Evolutionary conservation across 1,139 yeast genomes (phyloP), one percentile per base, ranked within the genome.

Genomic region (Suhomyces bokatorum): DNA sequence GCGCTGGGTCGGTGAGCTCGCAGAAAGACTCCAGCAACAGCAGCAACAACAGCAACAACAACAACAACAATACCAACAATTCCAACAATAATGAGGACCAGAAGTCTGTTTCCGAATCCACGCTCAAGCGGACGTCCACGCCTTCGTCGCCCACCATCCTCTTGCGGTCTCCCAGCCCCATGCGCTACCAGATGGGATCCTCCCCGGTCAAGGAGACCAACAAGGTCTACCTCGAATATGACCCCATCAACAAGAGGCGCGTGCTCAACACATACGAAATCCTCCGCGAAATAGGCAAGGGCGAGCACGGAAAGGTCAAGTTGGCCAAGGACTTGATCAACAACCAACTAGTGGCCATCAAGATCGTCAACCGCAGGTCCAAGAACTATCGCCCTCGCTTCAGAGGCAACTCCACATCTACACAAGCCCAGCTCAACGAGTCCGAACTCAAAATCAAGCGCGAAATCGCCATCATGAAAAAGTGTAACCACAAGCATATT

Each of bases 281-380:
- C 33, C 69, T 91, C 32, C 73, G 78, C 36, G 98, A 93, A 65
- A 75, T 95, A 32, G 99, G 99, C 4, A 77, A 88, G 40, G 99
- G 99, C 11, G 97, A 93, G 63, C 99, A 93, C 65, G 99, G 99
- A 14, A 91, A 90, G 63, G 99, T 95, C 36, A 95, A 93, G 63
- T 74, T 95, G 20, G 99, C 97, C 0, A 78, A 78, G 48, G 95
- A 91, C 60, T 65, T 85, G 44, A 76, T 80, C 17, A 77, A 85
- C 12, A 78, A 82, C 40, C 87, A 84, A 53, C 72, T 82, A 39
- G 98, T 91, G 20, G 99, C 99, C 0, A 91, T 95, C 47, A 95
- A 95, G 62, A 87, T 95, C 45, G 93, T 95, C 26, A 91, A 88
- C 62, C 75, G 98, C 45, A 81, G 80, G 47, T 81, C 84, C 12